Percentiles rank a stretch among this genome's conserved stretches.
Evolutionary conservation across 2,329 filamentous ascomycete genomes (phyloP).

Genomic region (Microsporum canis): DNA sequence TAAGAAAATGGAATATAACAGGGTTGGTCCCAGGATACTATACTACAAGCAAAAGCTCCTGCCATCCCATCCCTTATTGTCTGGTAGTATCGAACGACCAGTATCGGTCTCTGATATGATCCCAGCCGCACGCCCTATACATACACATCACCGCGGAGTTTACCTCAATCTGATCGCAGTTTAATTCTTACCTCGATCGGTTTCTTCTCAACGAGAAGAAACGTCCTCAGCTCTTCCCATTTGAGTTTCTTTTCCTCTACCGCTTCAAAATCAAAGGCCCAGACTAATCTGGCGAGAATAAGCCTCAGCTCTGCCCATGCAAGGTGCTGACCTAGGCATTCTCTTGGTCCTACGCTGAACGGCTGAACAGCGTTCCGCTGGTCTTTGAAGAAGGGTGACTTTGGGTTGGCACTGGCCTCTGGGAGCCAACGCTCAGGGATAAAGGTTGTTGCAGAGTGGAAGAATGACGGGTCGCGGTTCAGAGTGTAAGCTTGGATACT

Average conservation of each 20-base stretch:
- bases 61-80: background rate
- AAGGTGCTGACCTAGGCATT: constrained; percentile 41
- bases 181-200: constrained; percentile 1
- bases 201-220: constrained; percentile 3
- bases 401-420: constrained; percentile 17
- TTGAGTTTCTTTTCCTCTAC: background rate
- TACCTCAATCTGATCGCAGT: background rate
- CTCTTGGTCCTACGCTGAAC: constrained; percentile 40
- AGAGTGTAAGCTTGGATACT: constrained; percentile 37
- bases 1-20: background rate
- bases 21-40: no score
- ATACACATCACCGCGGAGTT: background rate
- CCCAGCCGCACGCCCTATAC: background rate
- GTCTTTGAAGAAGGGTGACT: constrained; percentile 32
- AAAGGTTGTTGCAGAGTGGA: constrained; percentile 36
- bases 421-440: constrained; percentile 40
- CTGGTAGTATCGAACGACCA: background rate
- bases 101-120: background rate
- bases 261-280: constrained; percentile 35
- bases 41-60: background rate
- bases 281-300: constrained; percentile 39
- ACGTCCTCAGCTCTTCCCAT: constrained; percentile 5
- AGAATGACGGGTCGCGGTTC: constrained; percentile 37
- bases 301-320: constrained; percentile 43
- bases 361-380: constrained; percentile 37